These are phyloP conservation scores for Didymellaceae sp. DNA, from an alignment of 2,329 filamentous ascomycete species.

Conservation along the genomic window DNA sequence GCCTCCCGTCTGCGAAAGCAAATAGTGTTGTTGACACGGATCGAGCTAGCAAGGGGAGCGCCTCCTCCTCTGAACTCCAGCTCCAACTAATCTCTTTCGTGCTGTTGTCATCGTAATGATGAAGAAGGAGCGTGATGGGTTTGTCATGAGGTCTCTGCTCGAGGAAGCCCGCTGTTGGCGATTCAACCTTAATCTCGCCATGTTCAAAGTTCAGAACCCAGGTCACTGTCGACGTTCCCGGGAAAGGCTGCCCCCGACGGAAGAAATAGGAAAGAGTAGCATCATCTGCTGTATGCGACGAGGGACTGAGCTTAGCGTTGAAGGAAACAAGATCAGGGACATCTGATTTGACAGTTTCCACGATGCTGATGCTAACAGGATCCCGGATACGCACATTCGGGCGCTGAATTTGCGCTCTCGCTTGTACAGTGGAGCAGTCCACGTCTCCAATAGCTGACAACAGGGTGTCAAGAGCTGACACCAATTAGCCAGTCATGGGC, in stretches of 20 bases:
- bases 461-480: slow-evolving; percentile 24
- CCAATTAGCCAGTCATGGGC: not conserved
- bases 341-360: slow-evolving; percentile 37
- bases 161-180: slow-evolving; percentile 21
- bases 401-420: slow-evolving; percentile 27
- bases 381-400: slow-evolving; percentile 9
- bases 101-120: slow-evolving; percentile 56
- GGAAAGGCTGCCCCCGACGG: slow-evolving; percentile 26
- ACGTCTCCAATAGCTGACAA: slow-evolving; percentile 29
- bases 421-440: slow-evolving; percentile 10
- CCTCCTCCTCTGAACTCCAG: slow-evolving; percentile 49
- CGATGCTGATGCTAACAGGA: slow-evolving; percentile 4
- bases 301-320: slow-evolving; percentile 40
- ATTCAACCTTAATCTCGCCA: slow-evolving; percentile 24
- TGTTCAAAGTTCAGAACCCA: slow-evolving; percentile 28
- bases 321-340: slow-evolving; percentile 56
- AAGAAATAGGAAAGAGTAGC: slow-evolving; percentile 23
- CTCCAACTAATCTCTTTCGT: slow-evolving; percentile 55
- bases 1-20: slow-evolving; percentile 31
- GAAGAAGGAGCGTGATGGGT: slow-evolving; percentile 55
- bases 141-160: slow-evolving; percentile 38
- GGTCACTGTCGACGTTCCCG: slow-evolving; percentile 16
- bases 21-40: slow-evolving; percentile 25
- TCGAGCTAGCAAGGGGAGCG: slow-evolving; percentile 29
- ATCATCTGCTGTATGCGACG: slow-evolving; percentile 4